Evolutionary conservation across 345 rosid genomes (phyloP).

Genomic region (Arabidopsis suecica): DNA sequence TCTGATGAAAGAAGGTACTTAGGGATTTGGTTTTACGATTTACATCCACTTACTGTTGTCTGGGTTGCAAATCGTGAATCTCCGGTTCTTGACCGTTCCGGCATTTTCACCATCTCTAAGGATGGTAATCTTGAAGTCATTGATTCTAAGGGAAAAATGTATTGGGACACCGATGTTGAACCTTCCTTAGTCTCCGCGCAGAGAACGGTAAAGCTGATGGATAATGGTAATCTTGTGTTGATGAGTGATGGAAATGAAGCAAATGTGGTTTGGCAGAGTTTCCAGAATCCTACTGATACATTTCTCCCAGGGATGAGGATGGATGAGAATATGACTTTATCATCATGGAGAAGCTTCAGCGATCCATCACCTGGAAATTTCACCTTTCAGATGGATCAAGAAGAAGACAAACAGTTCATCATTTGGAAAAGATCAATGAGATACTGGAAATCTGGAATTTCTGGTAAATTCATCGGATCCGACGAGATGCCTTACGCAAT

Average conservation of each 20-base stretch:
- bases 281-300: slow-evolving; percentile 59
- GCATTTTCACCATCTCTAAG: slow-evolving; percentile 25
- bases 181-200: slow-evolving; percentile 11
- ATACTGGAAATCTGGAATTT: slow-evolving; percentile 59
- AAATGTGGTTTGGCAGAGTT: slow-evolving; percentile 52
- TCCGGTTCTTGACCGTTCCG: slow-evolving; percentile 33
- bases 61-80: slow-evolving; percentile 59
- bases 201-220: slow-evolving; percentile 39
- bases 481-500: slow-evolving; percentile 51
- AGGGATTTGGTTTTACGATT: slow-evolving; percentile 53
- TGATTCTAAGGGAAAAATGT: slow-evolving; percentile 41
- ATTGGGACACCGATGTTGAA: slow-evolving; percentile 39
- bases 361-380: slow-evolving; percentile 72
- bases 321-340: slow-evolving; percentile 42
- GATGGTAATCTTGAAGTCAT: slow-evolving; percentile 48
- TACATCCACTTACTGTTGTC: slow-evolving; percentile 41
- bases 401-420: slow-evolving; percentile 46
- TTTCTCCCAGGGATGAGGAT: slow-evolving; percentile 70
- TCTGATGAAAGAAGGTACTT: slow-evolving; percentile 44
- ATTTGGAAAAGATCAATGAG: slow-evolving; percentile 46
- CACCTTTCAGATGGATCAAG: slow-evolving; percentile 53
- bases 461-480: slow-evolving; percentile 44
- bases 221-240: slow-evolving; percentile 55
- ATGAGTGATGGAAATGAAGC: slow-evolving; percentile 36
- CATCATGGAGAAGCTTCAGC: slow-evolving; percentile 59